Base-by-base conservation (phyloP, 2,329 filamentous ascomycete genomes). In the Stagonosporopsis rhizophila region DNA sequence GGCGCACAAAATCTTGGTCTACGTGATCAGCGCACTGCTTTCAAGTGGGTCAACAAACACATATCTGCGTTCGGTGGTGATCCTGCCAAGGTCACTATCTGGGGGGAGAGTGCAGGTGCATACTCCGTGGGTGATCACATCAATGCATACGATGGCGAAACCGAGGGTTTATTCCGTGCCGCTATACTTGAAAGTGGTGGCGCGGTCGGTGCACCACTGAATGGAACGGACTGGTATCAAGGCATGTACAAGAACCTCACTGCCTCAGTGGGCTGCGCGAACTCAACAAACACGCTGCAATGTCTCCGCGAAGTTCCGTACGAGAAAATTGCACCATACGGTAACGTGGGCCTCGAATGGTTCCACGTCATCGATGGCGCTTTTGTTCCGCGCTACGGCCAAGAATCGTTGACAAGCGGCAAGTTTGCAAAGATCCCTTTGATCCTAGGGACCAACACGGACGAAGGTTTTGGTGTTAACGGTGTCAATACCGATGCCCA, bases 401-500 rank as follows among this genome's bases (percentile, higher is more conserved):
- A 81, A 56, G 41, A 66, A 38, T 67, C 68, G 2, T 53, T 71
- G 15, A 41, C 20, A 0, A 25, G 79, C 3, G 85, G 85, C 45
- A 80, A 80, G 8, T 89, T 90, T 60, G 82, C 87, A 49, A 81
- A 84, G 42, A 83, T 89, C 0, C 85, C 87, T 0, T 79, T 89
- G 27, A 78, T 90, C 1, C 75, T 83, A 22, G 87, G 88, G 2
- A 82, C 81, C 17, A 89, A 89, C 67, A 83, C 82, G 0, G 87
- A 90, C 61, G 88, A 91, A 68, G 88, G 86, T 0, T 83, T 83
- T 2, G 77, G 78, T 1, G 87, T 87, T 56, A 81, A 56, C 15
- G 77, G 78, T 0, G 79, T 81, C 2, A 74, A 68, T 12, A 83
- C 78, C 3, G 80, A 77, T 19, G 78, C 69, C 38, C 61, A 69